Evolutionary conservation across 2,329 filamentous ascomycete species (phyloP).

Genomic region (Penicillium brevicompactum): DNA sequence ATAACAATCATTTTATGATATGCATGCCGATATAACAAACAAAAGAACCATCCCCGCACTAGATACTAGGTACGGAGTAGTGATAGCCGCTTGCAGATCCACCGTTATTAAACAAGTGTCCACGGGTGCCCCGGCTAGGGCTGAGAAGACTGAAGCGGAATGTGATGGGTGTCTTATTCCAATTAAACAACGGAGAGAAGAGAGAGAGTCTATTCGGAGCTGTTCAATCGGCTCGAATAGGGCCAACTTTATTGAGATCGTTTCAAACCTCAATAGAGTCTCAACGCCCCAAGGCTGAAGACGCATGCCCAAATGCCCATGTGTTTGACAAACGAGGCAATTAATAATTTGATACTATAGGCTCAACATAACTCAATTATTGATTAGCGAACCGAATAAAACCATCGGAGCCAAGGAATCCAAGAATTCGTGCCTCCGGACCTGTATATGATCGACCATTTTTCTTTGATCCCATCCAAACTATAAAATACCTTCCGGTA

Average conservation of each 20-base stretch:
- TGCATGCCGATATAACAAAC: neutral
- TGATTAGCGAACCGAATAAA: neutral
- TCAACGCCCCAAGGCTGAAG: too few species aligned
- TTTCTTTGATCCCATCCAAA: constrained; percentile 1
- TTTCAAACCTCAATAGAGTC: neutral
- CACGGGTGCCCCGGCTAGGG: neutral
- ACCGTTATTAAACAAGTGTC: neutral
- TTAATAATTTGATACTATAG: neutral
- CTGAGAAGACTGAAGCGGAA: neutral
- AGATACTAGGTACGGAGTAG: too few species aligned
- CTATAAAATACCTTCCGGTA: neutral
- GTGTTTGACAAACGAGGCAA: neutral
- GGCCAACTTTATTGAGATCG: neutral
- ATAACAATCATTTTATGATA: constrained; percentile 18
- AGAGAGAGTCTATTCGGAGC: neutral
- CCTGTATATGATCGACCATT: constrained; percentile 4
- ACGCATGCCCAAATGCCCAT: neutral
- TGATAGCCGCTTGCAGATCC: neutral
- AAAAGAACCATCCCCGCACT: neutral
- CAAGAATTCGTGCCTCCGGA: neutral
- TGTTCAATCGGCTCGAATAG: neutral
- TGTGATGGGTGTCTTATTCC: neutral
- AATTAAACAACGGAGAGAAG: neutral
- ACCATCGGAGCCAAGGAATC: neutral
- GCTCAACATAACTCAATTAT: neutral